A percentile compares a stretch with the other conserved stretches of the same genome.
phyloP scores from a whole-genome alignment of 257 asterid genomes.

The Solanum appendiculatum region DNA sequence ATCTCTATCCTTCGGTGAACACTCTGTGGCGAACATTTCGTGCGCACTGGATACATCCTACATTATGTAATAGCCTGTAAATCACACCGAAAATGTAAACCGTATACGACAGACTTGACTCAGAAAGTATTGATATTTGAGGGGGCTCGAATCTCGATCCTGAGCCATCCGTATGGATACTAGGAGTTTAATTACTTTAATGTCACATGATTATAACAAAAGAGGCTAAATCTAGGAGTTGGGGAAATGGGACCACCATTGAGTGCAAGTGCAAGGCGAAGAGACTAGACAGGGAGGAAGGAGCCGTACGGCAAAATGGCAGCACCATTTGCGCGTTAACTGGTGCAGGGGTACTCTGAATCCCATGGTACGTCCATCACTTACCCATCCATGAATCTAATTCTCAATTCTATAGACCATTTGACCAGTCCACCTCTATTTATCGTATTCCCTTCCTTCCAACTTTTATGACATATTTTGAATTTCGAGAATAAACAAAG shows the following conservation, averaged over 20 bases:
- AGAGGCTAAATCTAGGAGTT: not conserved
- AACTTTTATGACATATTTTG: no score
- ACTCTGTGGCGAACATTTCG: no score
- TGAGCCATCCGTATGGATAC: no score
- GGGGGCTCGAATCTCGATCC: no score
- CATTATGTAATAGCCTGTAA: fast-evolving
- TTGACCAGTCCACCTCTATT: not conserved
- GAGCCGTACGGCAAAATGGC: not conserved
- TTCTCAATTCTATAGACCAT: not conserved
- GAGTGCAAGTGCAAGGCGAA: not conserved
- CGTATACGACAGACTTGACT: fast-evolving
- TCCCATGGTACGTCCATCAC: not conserved
- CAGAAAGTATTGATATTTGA: fast-evolving
- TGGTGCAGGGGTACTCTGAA: not conserved
- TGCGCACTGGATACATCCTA: fast-evolving
- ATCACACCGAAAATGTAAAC: no score
- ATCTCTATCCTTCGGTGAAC: fast-evolving
- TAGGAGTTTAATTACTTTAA: not conserved
- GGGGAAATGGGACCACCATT: not conserved
- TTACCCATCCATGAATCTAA: not conserved
- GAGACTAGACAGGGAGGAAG: not conserved
- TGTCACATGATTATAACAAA: not conserved
- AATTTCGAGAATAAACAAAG: no score
- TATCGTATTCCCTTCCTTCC: not conserved
- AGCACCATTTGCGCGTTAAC: not conserved